Percentiles rank a stretch among this genome's conserved stretches.
Evolutionary conservation across 1,284 basidiomycete species (phyloP).

Genomic region (Cryptococcus sp.): DNA sequence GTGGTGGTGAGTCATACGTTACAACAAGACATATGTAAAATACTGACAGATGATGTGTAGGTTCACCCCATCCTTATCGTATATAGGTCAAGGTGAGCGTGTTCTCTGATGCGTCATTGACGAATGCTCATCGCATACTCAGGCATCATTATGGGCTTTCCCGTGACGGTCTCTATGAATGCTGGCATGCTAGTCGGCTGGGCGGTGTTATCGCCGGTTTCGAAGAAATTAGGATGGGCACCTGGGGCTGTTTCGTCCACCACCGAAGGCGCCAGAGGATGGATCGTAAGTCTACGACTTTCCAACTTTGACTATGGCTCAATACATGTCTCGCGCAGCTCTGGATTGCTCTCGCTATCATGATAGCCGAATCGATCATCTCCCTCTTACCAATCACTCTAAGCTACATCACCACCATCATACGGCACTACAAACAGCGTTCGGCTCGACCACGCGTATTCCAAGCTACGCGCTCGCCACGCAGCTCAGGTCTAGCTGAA

Average conservation of each 20-base stretch:
- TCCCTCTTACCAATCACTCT: slow-evolving; percentile 73
- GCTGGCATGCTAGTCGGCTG: slow-evolving; percentile 94
- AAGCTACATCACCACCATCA: slow-evolving; percentile 59
- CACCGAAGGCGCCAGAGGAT: slow-evolving; percentile 79
- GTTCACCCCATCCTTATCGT: slow-evolving; percentile 88
- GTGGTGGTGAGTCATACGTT: slow-evolving; percentile 70
- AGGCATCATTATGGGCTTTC: slow-evolving; percentile 98
- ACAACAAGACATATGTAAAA: not conserved
- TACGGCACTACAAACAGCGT: slow-evolving; percentile 27
- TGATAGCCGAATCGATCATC: slow-evolving; percentile 84
- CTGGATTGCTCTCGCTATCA: slow-evolving; percentile 92
- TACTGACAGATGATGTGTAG: slow-evolving; percentile 15
- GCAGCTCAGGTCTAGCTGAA: slow-evolving; percentile 24
- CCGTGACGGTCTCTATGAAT: slow-evolving; percentile 91
- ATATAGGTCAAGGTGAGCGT: slow-evolving; percentile 76
- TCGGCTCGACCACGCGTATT: slow-evolving; percentile 27
- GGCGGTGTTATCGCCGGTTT: slow-evolving; percentile 84
- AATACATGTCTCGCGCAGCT: slow-evolving; percentile 53
- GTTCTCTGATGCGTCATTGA: not conserved
- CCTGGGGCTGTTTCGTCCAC: slow-evolving; percentile 84
- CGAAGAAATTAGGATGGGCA: slow-evolving; percentile 82
- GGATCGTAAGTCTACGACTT: slow-evolving; percentile 61
- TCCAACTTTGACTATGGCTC: slow-evolving; percentile 6
- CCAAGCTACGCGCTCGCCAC: slow-evolving; percentile 22
- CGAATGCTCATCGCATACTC: slow-evolving; percentile 21